A percentile compares a stretch with the other conserved stretches of the same genome.
Evolutionary conservation across 2,329 filamentous ascomycete species (phyloP).

Genomic region (Mycocentrospora acerina): DNA sequence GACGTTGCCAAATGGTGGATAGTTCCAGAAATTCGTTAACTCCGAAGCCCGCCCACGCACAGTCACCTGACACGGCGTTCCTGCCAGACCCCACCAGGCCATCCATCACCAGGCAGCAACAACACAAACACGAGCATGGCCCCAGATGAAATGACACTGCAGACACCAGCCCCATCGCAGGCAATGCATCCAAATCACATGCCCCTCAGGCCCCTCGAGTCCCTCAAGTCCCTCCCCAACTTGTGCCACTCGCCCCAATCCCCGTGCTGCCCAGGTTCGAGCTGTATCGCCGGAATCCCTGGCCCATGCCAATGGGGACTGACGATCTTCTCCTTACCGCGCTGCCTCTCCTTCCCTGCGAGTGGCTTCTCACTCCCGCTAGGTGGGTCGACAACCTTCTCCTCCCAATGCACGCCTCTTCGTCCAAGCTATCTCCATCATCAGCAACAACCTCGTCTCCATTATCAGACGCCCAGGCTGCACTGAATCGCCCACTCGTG

Average conservation of each 20-base stretch:
- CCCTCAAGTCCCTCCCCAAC: constrained; percentile 31
- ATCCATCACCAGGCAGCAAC: no score
- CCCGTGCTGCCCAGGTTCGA: constrained; percentile 48
- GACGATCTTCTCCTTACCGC: constrained; percentile 42
- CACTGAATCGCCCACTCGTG: constrained; percentile 32
- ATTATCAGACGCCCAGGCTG: constrained; percentile 18
- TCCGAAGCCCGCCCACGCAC: no score
- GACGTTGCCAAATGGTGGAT: no score
- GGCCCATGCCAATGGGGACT: constrained; percentile 50
- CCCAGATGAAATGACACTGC: no score
- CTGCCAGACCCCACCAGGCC: no score
- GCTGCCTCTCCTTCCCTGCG: constrained; percentile 36
- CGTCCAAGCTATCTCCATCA: constrained; percentile 4
- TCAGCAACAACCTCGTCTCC: constrained; percentile 21
- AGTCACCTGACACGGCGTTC: no score
- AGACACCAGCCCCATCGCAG: no score
- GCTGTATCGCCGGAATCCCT: constrained; percentile 47
- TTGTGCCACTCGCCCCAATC: constrained; percentile 34
- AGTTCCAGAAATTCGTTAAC: no score
- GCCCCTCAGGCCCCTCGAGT: no score
- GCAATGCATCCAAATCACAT: no score
- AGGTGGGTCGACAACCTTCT: constrained; percentile 17
- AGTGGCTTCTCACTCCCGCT: constrained; percentile 22
- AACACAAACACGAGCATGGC: no score
- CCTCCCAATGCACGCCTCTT: constrained; percentile 1